phyloP scores from a whole-genome alignment of 352 stramenopile species.

The Phytophthora sojae region DNA sequence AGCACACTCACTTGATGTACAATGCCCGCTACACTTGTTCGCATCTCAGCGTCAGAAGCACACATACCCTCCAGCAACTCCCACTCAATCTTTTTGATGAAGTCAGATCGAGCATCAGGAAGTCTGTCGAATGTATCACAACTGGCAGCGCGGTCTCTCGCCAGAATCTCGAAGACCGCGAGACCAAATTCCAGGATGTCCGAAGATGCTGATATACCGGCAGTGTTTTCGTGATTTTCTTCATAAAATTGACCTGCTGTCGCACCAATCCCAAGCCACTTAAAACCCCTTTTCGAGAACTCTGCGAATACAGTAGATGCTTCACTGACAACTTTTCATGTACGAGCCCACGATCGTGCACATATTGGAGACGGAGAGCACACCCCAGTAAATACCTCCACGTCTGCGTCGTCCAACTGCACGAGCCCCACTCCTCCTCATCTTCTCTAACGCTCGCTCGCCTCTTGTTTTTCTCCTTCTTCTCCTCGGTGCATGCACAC shows the following conservation, averaged over 20 bases:
- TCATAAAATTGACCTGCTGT: neutral
- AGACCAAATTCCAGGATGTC: slow-evolving; percentile 20
- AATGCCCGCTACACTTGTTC: slow-evolving; percentile 11
- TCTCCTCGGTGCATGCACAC: slow-evolving; percentile 1
- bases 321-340: slow-evolving; percentile 13
- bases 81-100: slow-evolving; percentile 18
- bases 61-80: slow-evolving; percentile 19
- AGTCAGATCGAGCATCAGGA: slow-evolving; percentile 8
- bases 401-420: neutral
- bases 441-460: slow-evolving; percentile 5
- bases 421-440: slow-evolving; percentile 4
- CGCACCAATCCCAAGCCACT: slow-evolving; percentile 17
- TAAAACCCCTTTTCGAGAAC: slow-evolving; percentile 21
- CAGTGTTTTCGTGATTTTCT: neutral
- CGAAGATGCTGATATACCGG: neutral
- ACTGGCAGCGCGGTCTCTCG: slow-evolving; percentile 4
- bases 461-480: slow-evolving; percentile 3
- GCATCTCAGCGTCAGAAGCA: slow-evolving; percentile 2
- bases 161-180: slow-evolving; percentile 13
- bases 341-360: slow-evolving; percentile 23
- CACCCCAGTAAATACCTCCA: slow-evolving; percentile 20
- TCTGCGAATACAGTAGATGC: slow-evolving; percentile 14
- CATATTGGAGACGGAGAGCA: slow-evolving; percentile 20
- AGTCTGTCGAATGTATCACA: neutral
- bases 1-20: slow-evolving; percentile 18